A percentile compares a stretch with the other conserved stretches of the same genome.
These are phyloP conservation scores for Purshia tridentata DNA, from an alignment of 306 rosid genomes.

Conservation along the genomic window DNA sequence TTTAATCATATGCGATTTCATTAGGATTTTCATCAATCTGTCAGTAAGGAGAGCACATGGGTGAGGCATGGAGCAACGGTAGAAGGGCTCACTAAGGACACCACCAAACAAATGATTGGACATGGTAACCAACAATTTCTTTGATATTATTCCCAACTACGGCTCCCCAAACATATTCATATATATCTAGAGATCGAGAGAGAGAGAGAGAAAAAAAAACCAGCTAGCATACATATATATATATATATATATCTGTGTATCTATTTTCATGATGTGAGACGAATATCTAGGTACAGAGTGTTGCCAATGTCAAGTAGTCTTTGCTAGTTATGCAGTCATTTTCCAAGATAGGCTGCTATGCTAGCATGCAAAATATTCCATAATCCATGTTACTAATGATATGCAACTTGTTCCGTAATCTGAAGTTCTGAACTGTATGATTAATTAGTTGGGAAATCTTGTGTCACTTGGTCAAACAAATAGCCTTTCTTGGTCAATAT, in stretches of 20 bases:
- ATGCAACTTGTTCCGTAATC: neutral
- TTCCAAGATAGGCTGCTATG: slow-evolving; percentile 29
- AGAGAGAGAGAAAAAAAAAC: neutral
- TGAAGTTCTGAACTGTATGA: neutral
- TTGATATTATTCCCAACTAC: slow-evolving; percentile 37
- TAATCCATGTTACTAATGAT: slow-evolving; percentile 14
- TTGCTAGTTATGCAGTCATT: slow-evolving; percentile 45
- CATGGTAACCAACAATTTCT: slow-evolving; percentile 44
- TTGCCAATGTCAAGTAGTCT: slow-evolving; percentile 42
- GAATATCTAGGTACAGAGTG: slow-evolving; percentile 27
- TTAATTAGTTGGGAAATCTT: slow-evolving; percentile 2
- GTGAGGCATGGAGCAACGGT: slow-evolving; percentile 38
- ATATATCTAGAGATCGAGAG: neutral
- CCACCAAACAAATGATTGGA: slow-evolving; percentile 68
- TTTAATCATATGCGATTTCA: neutral
- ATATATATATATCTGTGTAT: slow-evolving; percentile 1
- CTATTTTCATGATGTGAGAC: slow-evolving; percentile 31
- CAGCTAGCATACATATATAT: neutral
- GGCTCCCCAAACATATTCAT: slow-evolving; percentile 21
- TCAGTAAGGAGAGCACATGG: slow-evolving; percentile 58
- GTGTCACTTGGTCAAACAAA: neutral
- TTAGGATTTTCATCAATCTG: slow-evolving; percentile 28
- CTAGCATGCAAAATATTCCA: slow-evolving; percentile 40
- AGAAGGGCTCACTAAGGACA: slow-evolving; percentile 42
- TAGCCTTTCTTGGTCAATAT: slow-evolving; percentile 1